These are phyloP conservation scores for Trichomonas gallinae DNA, from an alignment of 208 protist genomes.

Conservation along the genomic window DNA sequence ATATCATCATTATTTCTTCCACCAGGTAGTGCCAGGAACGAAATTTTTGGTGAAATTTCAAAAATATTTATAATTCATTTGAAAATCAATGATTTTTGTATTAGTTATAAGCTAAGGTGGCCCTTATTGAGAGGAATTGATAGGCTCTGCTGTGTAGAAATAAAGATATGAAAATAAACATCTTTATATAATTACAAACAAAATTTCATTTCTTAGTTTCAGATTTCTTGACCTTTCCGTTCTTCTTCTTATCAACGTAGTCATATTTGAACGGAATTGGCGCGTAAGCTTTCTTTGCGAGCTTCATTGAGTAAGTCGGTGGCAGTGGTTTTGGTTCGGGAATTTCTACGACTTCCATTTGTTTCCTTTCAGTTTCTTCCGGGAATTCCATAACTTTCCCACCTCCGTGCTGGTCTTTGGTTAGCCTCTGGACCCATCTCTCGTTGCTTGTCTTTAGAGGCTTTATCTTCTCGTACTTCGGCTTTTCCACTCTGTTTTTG, in stretches of 20 bases:
- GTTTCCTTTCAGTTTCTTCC: neutral
- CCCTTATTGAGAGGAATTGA: too few species aligned
- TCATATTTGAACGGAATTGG: neutral
- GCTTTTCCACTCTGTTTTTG: neutral
- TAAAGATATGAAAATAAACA: too few species aligned
- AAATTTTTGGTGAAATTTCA: too few species aligned
- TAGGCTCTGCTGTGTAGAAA: too few species aligned
- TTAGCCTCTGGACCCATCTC: neutral
- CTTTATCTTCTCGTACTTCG: neutral
- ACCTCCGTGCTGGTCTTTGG: neutral
- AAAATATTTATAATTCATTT: too few species aligned
- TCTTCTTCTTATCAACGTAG: neutral
- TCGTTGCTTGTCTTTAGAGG: neutral
- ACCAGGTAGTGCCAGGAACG: too few species aligned
- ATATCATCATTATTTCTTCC: too few species aligned
- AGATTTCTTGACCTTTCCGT: neutral
- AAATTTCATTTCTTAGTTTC: neutral
- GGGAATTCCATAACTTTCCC: neutral
- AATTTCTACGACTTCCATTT: neutral
- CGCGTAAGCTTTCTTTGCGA: neutral
- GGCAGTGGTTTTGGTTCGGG: neutral
- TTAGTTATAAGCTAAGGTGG: too few species aligned
- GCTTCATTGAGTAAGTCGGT: neutral
- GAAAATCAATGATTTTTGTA: too few species aligned
- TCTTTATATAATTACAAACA: too few species aligned